Conservation (phyloP, 805 yeast species). For the Wickerhamiella cacticola region DNA sequence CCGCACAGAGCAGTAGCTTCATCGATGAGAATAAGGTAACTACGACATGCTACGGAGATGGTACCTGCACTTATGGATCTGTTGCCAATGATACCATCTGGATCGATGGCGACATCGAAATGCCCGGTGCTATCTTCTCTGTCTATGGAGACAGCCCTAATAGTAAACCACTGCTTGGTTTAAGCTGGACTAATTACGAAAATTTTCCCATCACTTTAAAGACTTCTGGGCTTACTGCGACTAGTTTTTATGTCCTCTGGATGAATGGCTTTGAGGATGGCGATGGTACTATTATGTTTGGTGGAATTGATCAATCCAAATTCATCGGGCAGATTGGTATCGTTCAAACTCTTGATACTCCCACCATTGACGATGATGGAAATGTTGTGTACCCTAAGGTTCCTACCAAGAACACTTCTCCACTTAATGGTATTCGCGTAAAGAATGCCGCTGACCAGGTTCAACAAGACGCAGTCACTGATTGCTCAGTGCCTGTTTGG, state of each 20-base stretch:
- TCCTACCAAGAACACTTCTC: not conserved
- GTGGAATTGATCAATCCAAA: conserved; percentile 34
- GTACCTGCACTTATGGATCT: conserved; percentile 38
- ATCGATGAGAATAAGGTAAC: not conserved
- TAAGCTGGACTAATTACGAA: not conserved
- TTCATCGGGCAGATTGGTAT: conserved; percentile 30
- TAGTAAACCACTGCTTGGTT: not conserved
- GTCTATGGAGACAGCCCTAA: conserved; percentile 19
- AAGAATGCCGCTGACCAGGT: not conserved
- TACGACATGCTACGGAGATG: conserved; percentile 30
- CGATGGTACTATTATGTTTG: conserved; percentile 32
- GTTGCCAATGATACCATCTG: conserved; percentile 39
- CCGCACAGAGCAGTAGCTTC: not conserved
- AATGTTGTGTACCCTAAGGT: not conserved
- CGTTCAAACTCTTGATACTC: conserved; percentile 23
- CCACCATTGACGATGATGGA: not conserved
- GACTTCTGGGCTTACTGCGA: not conserved
- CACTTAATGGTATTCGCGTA: not conserved
- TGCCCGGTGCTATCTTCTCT: conserved; percentile 53
- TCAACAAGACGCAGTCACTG: not conserved
- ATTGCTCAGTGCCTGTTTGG: not conserved
- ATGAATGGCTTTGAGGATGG: conserved; percentile 26
- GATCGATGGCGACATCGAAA: conserved; percentile 34
- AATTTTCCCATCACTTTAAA: not conserved
- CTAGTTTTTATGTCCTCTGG: conserved; percentile 33